Evolutionary conservation across 352 stramenopile genomes (phyloP), one percentile per base, ranked within the genome.

Genomic region (Stephanocyclus meneghinianus): DNA sequence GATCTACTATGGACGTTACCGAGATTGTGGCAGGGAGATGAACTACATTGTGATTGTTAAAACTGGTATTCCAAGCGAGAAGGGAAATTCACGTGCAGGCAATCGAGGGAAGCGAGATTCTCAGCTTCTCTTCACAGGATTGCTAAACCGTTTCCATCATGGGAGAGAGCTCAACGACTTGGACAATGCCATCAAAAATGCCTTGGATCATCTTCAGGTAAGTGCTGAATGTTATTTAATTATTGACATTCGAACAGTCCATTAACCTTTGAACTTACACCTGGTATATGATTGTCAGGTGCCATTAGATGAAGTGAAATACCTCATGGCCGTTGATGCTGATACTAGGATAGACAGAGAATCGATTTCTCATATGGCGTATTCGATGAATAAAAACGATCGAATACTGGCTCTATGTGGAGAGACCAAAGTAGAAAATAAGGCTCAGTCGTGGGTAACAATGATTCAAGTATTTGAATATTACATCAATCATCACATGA

Each of bases 401-500:
- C 66, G 60, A 4, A 73, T 90, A 16, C 50, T 88, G 11, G 84
- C 84, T 8, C 78, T 87, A 16, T 90, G 84, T 69, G 84, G 84
- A 13, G 84, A 90, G 64, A 90, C 84, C 1, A 81, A 88, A 62
- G 84, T 90, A 0, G 84, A 88, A 40, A 90, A 90, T 69, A 88
- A 87, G 44, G 37, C 81, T 11, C 37, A 66, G 5, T 77, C 50
- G 13, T 88, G 81, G 81, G 81, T 90, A 2, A 90, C 84, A 2
- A 87, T 87, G 79, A 85, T 89, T 60, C 84, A 90, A 76, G 84
- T 90, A 0, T 90, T 87, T 59, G 84, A 90, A 60, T 88, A 90
- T 61, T 90, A 85, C 62, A 85, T 60, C 1, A 84, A 71, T 55
- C 84, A 90, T 69, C 77, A 88, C 26, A 66, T 88, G 45, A 88